These are phyloP conservation scores for Solanum rostratum DNA, from an alignment of 257 asterid species.

Conservation along the genomic window DNA sequence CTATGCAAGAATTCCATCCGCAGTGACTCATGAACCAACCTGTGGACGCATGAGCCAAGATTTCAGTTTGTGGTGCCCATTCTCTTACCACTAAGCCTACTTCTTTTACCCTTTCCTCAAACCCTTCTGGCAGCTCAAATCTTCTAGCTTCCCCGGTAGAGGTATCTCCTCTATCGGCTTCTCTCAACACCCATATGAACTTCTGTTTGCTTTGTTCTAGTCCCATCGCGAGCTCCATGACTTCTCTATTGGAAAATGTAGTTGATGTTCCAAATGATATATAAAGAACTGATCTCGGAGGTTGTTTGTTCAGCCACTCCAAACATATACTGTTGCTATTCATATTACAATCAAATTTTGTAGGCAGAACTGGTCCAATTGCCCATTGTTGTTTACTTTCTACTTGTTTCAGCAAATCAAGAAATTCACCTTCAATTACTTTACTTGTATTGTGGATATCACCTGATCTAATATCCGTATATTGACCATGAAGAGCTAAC, in stretches of 20 bases:
- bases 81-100: slow-evolving; percentile 14
- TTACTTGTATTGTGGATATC: slow-evolving; percentile 51
- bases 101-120: slow-evolving; percentile 22
- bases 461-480: slow-evolving; percentile 29
- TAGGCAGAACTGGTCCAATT: slow-evolving; percentile 57
- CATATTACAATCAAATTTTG: neutral
- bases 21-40: neutral
- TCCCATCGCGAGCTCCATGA: slow-evolving; percentile 32
- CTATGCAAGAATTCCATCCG: neutral
- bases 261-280: slow-evolving; percentile 42
- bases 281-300: slow-evolving; percentile 22
- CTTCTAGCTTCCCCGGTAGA: neutral
- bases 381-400: slow-evolving; percentile 42
- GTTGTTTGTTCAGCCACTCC: slow-evolving; percentile 29
- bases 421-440: slow-evolving; percentile 29
- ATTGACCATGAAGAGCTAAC: slow-evolving; percentile 14
- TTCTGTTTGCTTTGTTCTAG: slow-evolving; percentile 20
- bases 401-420: slow-evolving; percentile 21
- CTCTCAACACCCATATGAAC: slow-evolving; percentile 41
- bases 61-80: neutral
- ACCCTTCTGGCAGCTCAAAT: slow-evolving; percentile 17
- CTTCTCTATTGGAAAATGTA: slow-evolving; percentile 13
- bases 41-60: neutral
- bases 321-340: slow-evolving; percentile 16
- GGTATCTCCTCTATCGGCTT: slow-evolving; percentile 21